Percentiles rank a stretch among this genome's conserved stretches.
These are phyloP conservation scores for Penicillium sp. DNA, from an alignment of 2,329 filamentous ascomycete species.

Conservation along the genomic window DNA sequence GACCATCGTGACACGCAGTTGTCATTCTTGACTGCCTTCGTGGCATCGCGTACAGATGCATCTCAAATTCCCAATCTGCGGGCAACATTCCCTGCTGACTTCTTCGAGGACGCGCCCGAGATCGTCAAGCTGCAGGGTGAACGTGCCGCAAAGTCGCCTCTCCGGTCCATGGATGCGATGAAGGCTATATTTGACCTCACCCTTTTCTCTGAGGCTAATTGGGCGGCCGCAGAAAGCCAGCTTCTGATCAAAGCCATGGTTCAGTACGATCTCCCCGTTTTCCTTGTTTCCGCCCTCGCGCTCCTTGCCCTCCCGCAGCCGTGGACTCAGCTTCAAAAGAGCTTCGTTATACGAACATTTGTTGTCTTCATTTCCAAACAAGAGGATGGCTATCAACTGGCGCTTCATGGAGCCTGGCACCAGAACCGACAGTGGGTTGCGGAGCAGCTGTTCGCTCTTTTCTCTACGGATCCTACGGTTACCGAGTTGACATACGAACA, in stretches of 20 bases:
- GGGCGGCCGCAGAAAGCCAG: conserved; percentile 52
- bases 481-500: conserved; percentile 70
- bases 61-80: conserved; percentile 77
- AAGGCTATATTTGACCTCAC: conserved; percentile 61
- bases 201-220: conserved; percentile 54
- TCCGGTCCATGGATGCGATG: conserved; percentile 82
- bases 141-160: conserved; percentile 71
- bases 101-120: conserved; percentile 58
- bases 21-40: conserved; percentile 86
- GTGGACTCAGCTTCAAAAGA: conserved; percentile 47
- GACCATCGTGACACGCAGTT: conserved; percentile 79
- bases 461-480: conserved; percentile 63
- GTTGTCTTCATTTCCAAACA: conserved; percentile 76
- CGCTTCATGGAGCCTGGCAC: conserved; percentile 85
- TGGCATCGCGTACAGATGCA: conserved; percentile 73
- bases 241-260: conserved; percentile 57
- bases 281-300: conserved; percentile 47
- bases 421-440: conserved; percentile 86
- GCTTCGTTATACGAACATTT: conserved; percentile 54
- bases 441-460: conserved; percentile 69
- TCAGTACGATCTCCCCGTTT: conserved; percentile 49
- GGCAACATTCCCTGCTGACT: conserved; percentile 64
- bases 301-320: conserved; percentile 46
- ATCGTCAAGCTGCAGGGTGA: conserved; percentile 57
- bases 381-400: conserved; percentile 75